Percentiles rank a stretch among this genome's conserved stretches.
Conservation (phyloP, 495 filamentous ascomycete genomes). For the Trypethelium eluteriae region DNA sequence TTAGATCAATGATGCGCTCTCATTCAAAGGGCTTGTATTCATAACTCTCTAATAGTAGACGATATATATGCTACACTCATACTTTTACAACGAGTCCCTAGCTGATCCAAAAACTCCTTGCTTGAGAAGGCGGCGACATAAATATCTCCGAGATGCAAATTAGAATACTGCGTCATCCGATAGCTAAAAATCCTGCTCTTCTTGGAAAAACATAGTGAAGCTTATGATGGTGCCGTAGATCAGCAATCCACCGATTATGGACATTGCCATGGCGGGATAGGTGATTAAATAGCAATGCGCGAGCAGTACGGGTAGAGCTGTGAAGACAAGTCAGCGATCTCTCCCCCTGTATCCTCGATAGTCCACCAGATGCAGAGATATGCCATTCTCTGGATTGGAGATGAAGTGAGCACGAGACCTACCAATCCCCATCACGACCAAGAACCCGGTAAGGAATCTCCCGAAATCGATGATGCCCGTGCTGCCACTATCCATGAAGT, state of each 20-base stretch:
- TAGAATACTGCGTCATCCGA: neutral
- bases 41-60: neutral
- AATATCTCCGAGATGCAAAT: neutral
- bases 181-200: slow-evolving; percentile 72
- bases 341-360: neutral
- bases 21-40: neutral
- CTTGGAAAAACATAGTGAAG: slow-evolving; percentile 96
- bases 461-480: slow-evolving; percentile 83
- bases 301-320: slow-evolving; percentile 85
- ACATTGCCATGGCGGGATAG: slow-evolving; percentile 89
- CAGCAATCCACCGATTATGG: slow-evolving; percentile 78
- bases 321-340: neutral
- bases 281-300: slow-evolving; percentile 76
- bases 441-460: slow-evolving; percentile 86
- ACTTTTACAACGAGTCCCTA: neutral
- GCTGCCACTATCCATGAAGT: slow-evolving; percentile 84
- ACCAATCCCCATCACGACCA: slow-evolving; percentile 99
- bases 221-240: slow-evolving; percentile 98
- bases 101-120: neutral
- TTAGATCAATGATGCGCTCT: neutral
- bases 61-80: neutral
- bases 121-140: neutral
- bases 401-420: slow-evolving; percentile 33
- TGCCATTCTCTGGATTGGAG: neutral
- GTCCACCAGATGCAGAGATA: neutral